Conservation (phyloP, 768 basidiomycete genomes). For the Bullera alba region DNA sequence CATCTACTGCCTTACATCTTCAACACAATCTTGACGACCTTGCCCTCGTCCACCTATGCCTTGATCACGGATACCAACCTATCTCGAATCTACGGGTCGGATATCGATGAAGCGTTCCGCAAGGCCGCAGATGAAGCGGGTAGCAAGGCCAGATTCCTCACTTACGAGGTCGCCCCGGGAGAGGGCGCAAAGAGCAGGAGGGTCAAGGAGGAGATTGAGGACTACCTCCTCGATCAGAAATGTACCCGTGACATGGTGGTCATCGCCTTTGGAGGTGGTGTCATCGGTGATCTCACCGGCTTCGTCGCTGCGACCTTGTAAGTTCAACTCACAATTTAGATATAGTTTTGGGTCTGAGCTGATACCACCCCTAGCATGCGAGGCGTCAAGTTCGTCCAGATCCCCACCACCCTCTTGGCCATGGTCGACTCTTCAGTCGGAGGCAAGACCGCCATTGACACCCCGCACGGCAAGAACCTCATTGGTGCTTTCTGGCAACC, state of each 20-base stretch:
- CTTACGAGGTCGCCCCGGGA: constrained; percentile 74
- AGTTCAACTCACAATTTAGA: constrained; percentile 43
- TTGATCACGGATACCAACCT: constrained; percentile 89
- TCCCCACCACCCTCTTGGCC: constrained; percentile 90
- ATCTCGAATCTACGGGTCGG: constrained; percentile 65
- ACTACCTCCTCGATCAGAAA: constrained; percentile 76
- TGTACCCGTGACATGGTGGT: constrained; percentile 92
- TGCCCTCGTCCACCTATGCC: constrained; percentile 79
- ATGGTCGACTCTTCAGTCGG: constrained; percentile 99
- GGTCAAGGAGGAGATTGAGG: constrained; percentile 88
- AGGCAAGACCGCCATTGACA: constrained; percentile 99
- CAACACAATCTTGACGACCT: constrained; percentile 59
- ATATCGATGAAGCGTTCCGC: constrained; percentile 63
- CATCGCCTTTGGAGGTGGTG: constrained; percentile 89
- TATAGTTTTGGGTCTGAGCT: not conserved
- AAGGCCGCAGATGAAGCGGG: constrained; percentile 39
- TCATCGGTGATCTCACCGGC: constrained; percentile 92
- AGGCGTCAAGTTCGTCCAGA: constrained; percentile 88
- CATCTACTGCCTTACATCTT: constrained; percentile 71
- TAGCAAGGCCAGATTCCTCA: constrained; percentile 56
- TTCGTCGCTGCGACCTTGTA: constrained; percentile 97
- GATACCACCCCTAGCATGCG: constrained; percentile 65
- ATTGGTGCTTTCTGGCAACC: constrained; percentile 99
- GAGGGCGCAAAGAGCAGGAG: constrained; percentile 86
- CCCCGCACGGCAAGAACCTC: constrained; percentile 94